phyloP scores from a whole-genome alignment of 2,329 filamentous ascomycete species.

The Aschersonia sp. region DNA sequence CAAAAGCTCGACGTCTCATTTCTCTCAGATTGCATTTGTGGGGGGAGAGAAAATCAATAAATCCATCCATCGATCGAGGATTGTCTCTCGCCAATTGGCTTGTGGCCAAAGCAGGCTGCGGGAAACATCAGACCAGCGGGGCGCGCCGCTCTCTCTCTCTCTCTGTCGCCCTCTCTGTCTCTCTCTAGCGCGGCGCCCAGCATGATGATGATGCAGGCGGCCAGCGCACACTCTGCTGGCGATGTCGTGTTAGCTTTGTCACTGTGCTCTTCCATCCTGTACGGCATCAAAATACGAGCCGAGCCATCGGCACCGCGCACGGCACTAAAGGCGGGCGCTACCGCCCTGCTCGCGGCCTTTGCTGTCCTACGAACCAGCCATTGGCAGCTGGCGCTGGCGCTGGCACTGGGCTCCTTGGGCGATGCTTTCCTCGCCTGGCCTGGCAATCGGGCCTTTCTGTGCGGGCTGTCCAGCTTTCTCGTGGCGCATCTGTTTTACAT shows the following conservation, averaged over 20 bases:
- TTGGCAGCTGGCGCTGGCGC: slow-evolving; percentile 11
- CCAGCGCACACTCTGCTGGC: not conserved
- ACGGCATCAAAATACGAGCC: slow-evolving; percentile 7
- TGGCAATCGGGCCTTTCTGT: slow-evolving; percentile 15
- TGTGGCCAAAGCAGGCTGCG: no score
- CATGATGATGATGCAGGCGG: not conserved
- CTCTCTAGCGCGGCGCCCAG: no score
- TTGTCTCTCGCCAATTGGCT: no score
- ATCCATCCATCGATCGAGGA: no score
- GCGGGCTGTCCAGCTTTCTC: slow-evolving; percentile 19
- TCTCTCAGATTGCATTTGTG: no score
- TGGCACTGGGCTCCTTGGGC: slow-evolving; percentile 17
- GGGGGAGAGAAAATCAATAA: no score
- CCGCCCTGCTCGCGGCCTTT: slow-evolving; percentile 13
- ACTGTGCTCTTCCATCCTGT: slow-evolving; percentile 6
- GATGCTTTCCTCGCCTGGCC: slow-evolving; percentile 21
- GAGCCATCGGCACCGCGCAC: slow-evolving; percentile 13
- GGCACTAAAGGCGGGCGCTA: slow-evolving; percentile 15
- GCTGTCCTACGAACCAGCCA: slow-evolving; percentile 6
- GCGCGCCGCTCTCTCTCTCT: no score
- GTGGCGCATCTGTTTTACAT: slow-evolving; percentile 19
- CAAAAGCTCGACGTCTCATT: no score
- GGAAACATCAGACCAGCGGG: no score
- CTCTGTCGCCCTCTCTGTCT: no score
- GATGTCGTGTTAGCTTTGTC: slow-evolving; percentile 2